These are phyloP conservation scores for Gynochthodes officinalis DNA, from an alignment of 257 asterid species.

Conservation along the genomic window DNA sequence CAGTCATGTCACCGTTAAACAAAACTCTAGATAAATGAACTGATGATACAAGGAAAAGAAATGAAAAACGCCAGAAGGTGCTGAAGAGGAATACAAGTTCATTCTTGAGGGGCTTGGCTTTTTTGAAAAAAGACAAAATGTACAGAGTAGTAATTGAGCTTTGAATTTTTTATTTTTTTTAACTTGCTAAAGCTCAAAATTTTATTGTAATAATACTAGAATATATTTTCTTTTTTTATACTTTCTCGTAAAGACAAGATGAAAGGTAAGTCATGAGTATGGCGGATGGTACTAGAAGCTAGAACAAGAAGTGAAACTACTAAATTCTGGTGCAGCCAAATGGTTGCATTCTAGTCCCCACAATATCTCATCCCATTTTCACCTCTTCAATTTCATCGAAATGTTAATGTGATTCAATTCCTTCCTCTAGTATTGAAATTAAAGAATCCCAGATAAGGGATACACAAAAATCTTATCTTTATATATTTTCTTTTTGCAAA, in stretches of 20 bases:
- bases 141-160: too few species aligned
- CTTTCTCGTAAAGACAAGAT: conserved; percentile 23
- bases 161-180: too few species aligned
- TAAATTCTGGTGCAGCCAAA: conserved; percentile 20
- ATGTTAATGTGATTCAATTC: conserved; percentile 12
- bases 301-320: conserved; percentile 29
- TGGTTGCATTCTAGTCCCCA: conserved; percentile 26
- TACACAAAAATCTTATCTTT: not conserved
- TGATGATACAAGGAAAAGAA: too few species aligned
- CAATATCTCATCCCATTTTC: conserved; percentile 25
- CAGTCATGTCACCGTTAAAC: conserved; percentile 19
- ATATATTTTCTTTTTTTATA: not conserved
- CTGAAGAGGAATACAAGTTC: too few species aligned
- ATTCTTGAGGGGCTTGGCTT: too few species aligned
- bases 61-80: too few species aligned
- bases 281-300: conserved; percentile 69
- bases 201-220: too few species aligned
- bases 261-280: conserved; percentile 37
- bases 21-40: not conserved
- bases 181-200: too few species aligned
- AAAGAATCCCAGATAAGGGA: conserved; percentile 11
- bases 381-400: conserved; percentile 12
- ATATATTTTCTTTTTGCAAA: conserved; percentile 9
- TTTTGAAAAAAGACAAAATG: too few species aligned
- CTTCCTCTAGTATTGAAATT: conserved; percentile 21